Conservation (phyloP, 352 stramenopile genomes). For the Stramenopiles sp. region DNA sequence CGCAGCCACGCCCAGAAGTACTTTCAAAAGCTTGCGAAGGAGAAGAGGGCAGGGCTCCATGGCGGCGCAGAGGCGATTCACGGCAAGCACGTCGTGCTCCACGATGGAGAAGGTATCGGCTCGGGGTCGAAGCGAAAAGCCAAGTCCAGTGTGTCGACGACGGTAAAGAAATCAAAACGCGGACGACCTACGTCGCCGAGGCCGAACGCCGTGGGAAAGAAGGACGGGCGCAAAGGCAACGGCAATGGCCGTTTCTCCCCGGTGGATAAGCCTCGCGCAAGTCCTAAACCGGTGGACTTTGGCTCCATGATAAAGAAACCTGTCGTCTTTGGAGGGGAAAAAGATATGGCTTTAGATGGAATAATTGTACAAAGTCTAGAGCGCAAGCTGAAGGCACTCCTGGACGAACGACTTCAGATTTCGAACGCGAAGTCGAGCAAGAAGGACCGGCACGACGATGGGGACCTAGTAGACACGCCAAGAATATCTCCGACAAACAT, state of each 20-base stretch:
- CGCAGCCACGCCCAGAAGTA: conserved; percentile 92
- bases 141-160: too few relatives aligned
- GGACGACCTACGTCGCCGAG: too few relatives aligned
- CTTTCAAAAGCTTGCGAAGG: conserved; percentile 53
- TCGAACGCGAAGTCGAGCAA: too few relatives aligned
- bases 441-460: too few relatives aligned
- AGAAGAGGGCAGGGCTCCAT: conserved; percentile 17
- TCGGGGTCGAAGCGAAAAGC: too few relatives aligned
- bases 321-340: background rate
- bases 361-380: background rate
- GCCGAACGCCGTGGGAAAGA: too few relatives aligned
- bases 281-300: background rate
- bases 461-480: background rate
- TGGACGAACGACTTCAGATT: too few relatives aligned
- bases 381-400: background rate
- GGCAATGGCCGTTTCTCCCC: background rate
- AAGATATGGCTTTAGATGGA: background rate
- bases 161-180: too few relatives aligned
- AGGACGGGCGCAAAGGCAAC: too few relatives aligned
- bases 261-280: background rate
- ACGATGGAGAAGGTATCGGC: too few relatives aligned
- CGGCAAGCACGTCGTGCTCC: background rate
- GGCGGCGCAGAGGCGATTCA: background rate
- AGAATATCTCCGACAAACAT: background rate
- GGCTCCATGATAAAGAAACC: background rate